Conservation (phyloP, 192 early-diverging fungal species). For the Funneliformis geosporum region DNA sequence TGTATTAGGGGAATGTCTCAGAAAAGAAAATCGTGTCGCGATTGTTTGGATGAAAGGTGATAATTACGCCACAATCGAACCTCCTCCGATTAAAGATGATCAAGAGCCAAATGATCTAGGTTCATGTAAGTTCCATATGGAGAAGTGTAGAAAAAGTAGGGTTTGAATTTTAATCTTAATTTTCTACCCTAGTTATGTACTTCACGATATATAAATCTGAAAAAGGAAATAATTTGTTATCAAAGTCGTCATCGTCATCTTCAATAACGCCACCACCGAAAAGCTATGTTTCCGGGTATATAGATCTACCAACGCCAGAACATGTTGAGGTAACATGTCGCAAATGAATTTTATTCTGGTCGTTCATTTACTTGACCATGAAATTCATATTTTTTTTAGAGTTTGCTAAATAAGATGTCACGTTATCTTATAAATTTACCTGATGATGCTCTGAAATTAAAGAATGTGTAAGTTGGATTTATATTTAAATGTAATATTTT, state of each 20-base stretch:
- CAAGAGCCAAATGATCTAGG: background rate
- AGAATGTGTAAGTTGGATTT: background rate
- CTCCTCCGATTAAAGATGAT: background rate
- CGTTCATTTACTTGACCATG: background rate
- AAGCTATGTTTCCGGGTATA: background rate
- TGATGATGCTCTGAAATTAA: background rate
- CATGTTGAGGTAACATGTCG: background rate
- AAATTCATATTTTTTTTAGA: background rate
- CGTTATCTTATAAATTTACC: background rate
- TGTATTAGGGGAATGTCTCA: background rate
- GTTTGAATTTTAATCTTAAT: background rate
- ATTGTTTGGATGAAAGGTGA: constrained; percentile 3
- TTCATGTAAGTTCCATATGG: background rate
- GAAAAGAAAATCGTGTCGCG: constrained; percentile 5
- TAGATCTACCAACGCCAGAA: constrained; percentile 12
- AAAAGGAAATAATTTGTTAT: background rate
- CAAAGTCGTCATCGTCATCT: background rate
- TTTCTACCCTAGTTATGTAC: constrained; percentile 6
- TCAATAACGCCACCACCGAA: background rate
- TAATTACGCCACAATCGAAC: constrained; percentile 5
- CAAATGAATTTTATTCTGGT: background rate
- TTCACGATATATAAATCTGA: constrained; percentile 1
- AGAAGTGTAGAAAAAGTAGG: background rate
- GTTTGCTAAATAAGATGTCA: background rate
- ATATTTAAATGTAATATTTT: no score